Base-by-base conservation (phyloP, 192 early-diverging fungal species). In the Coemansia javaensis region DNA sequence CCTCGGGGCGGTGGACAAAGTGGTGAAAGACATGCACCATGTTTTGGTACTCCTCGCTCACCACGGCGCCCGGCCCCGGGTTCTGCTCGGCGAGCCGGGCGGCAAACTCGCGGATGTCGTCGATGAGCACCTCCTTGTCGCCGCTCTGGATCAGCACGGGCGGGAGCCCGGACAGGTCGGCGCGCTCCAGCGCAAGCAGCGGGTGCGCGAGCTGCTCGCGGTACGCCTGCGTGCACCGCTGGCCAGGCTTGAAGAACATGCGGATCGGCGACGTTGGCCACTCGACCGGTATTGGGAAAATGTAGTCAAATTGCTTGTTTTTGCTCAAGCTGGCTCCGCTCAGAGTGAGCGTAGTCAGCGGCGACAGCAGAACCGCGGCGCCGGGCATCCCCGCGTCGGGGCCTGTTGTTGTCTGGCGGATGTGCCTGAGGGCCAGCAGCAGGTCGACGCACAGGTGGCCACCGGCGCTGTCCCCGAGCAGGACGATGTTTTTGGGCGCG, bases 11-110 rank as follows among this genome's bases (percentile, higher is more conserved):
- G 22, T 51, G 23, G 7, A 38, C 7, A 31, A 59, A 60, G 14
- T 58, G 37, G 21, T 71, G 67, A 18, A 71, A 71, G 2, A 71
- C 56, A 18, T 71, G 67, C 0, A 64, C 56, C 67, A 71, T 71
- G 11, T 64, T 61, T 1, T 24, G 25, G 20, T 63, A 71, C 38
- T 51, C 55, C 22, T 71, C 55, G 17, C 40, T 51, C 6, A 56
- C 27, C 1, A 63, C 43, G 8, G 33, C 2, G 0, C 23, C 27
- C 0, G 33, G n/a, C 2, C 16, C 44, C 3, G 48, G 37, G 23
- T 63, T 63, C 21, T 53, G 33, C 5, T 23, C 1, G 12, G 36
- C 53, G 13, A 59, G 37, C 25, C 51, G 49, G 1, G 45, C 32
- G 18, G 27, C 46, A 1, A 71, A 34, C 30, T 17, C 12, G 30